Evolutionary conservation across 371 early-diverging fungal species (phyloP), one percentile per base, ranked within the genome.

Genomic region (Actinomucor elegans): DNA sequence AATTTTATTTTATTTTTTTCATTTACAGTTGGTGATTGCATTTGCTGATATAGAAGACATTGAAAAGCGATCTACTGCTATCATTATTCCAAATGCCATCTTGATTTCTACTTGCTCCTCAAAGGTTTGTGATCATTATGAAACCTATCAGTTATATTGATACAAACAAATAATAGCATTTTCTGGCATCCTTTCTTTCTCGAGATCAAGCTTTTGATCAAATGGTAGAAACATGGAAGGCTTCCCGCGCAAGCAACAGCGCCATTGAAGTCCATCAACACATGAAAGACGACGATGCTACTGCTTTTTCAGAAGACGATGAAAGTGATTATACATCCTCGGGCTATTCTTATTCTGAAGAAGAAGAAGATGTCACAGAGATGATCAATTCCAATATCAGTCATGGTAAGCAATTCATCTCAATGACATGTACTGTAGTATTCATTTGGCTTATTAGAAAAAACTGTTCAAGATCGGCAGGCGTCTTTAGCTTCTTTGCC

Each of bases 11-110:
- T n/a, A n/a, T n/a, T n/a, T n/a, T n/a, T n/a, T n/a, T n/a, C n/a
- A n/a, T n/a, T n/a, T n/a, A n/a, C n/a, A 90, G 87, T 60, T 96
- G 41, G 88, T 92, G 1, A 89, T 96, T 46, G 83, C 87, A 2
- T 87, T 94, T 57, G 78, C 81, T 26, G 92, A 94, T 59, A 87
- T 97, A 28, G 84, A 88, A 26, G 74, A 85, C 0, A 91, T 97
- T 41, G 91, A 91, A 34, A 89, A 91, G 57, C 74, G 81, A 32
- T 74, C 84, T 62, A 91, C 87, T 3, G 94, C 89, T 33, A 84
- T 83, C 42, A 87, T 90, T 56, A 90, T 94, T 47, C 94, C 94
- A 28, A 93, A 92, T 61, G 92, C 94, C 5, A 89, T 96, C 47
- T 77, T 84, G 47, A 76, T 96, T 12, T 80, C 87, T 7, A 92